Conservation (phyloP, 1,284 basidiomycete species). For the Ceratorhiza oryzae-sativae region DNA sequence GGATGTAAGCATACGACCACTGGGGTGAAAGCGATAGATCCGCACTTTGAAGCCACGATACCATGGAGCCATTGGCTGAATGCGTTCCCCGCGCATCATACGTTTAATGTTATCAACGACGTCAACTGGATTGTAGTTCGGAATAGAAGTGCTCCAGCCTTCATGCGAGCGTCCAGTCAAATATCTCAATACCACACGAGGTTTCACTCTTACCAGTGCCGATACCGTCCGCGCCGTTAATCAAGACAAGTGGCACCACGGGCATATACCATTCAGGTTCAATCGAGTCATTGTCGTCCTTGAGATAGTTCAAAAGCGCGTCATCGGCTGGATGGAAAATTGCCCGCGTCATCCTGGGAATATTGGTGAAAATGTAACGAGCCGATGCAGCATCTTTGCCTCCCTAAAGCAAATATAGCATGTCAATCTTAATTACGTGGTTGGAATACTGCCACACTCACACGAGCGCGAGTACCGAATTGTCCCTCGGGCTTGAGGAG, state of each 20-base stretch:
- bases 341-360: slow-evolving; percentile 77
- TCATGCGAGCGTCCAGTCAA: slow-evolving; percentile 22
- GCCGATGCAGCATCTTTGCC: slow-evolving; percentile 97
- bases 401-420: slow-evolving; percentile 59
- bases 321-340: slow-evolving; percentile 90
- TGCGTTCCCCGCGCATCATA: slow-evolving; percentile 86
- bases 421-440: background rate
- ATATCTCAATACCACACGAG: background rate
- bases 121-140: slow-evolving; percentile 92
- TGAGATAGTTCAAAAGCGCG: slow-evolving; percentile 80
- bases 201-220: slow-evolving; percentile 75
- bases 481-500: slow-evolving; percentile 91
- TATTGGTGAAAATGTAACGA: slow-evolving; percentile 94
- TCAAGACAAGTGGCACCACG: slow-evolving; percentile 83
- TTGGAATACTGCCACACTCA: slow-evolving; percentile 20
- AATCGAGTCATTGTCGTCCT: slow-evolving; percentile 87
- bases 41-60: slow-evolving; percentile 84
- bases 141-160: slow-evolving; percentile 96
- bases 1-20: background rate
- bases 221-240: slow-evolving; percentile 98
- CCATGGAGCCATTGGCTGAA: slow-evolving; percentile 92
- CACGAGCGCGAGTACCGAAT: slow-evolving; percentile 84
- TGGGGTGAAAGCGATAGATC: background rate
- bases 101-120: slow-evolving; percentile 89
- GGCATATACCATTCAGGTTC: slow-evolving; percentile 98